phyloP scores from a whole-genome alignment of 78 protist species.

The Emiliania huxleyi region DNA sequence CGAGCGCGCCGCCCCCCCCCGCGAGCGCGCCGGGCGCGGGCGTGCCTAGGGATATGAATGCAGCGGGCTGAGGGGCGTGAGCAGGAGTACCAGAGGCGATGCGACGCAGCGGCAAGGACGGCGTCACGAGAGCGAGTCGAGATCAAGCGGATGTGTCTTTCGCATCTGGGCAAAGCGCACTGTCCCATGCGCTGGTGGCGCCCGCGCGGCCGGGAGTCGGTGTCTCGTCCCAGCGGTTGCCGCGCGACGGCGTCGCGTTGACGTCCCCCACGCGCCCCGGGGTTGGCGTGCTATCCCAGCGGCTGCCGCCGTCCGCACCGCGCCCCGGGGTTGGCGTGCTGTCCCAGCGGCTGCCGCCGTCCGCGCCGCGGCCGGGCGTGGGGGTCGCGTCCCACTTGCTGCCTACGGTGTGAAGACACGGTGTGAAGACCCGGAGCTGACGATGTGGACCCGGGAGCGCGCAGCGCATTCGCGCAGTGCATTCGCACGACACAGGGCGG shows the following conservation, averaged over 20 bases:
- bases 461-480: too few relatives aligned
- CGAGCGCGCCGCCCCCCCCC: neutral
- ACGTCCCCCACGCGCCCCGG: neutral
- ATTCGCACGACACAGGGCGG: too few relatives aligned
- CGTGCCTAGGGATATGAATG: too few relatives aligned
- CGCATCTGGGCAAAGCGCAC: too few relatives aligned
- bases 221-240: conserved; percentile 11
- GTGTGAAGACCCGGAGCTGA: neutral
- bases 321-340: conserved; percentile 41
- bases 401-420: neutral
- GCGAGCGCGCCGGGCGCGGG: neutral
- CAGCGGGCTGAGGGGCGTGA: too few relatives aligned
- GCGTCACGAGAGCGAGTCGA: too few relatives aligned
- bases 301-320: neutral
- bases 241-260: neutral
- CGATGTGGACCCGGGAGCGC: neutral
- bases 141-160: too few relatives aligned
- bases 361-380: neutral
- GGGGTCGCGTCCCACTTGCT: conserved; percentile 12
- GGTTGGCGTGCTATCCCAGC: conserved; percentile 5
- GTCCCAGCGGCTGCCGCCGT: conserved; percentile 26
- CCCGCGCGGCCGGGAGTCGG: conserved; percentile 1
- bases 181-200: conserved; percentile 11
- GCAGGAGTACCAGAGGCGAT: too few relatives aligned
- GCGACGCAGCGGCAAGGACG: too few relatives aligned